Conservation (phyloP, 768 basidiomycete genomes). For the Suillus decipiens region DNA sequence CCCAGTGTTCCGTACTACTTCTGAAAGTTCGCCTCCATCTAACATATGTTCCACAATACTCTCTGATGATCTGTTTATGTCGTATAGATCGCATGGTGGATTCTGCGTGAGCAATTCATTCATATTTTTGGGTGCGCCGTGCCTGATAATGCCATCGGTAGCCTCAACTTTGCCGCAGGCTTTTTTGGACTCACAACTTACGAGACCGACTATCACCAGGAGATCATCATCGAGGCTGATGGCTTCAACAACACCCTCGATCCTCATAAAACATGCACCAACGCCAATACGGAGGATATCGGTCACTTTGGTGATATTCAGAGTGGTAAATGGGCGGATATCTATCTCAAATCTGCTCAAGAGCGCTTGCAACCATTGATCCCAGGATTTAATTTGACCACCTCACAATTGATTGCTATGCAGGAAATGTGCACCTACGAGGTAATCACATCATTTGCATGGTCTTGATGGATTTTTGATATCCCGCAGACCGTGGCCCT, state of each 20-base stretch:
- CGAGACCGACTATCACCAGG: conserved; percentile 44
- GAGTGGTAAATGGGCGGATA: conserved; percentile 36
- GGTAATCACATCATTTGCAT: conserved; percentile 14
- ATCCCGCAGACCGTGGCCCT: conserved; percentile 44
- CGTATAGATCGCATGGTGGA: conserved; percentile 33
- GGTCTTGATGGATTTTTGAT: not conserved
- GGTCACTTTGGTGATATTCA: conserved; percentile 25
- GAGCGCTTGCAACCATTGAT: conserved; percentile 35
- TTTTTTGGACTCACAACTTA: conserved; percentile 48
- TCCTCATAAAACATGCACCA: conserved; percentile 38
- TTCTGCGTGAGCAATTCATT: conserved; percentile 27
- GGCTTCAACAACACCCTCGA: conserved; percentile 51
- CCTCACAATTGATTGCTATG: conserved; percentile 35
- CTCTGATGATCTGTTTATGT: not conserved
- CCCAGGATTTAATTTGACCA: conserved; percentile 33
- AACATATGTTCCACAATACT: not conserved
- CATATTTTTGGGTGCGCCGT: conserved; percentile 17
- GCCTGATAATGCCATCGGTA: conserved; percentile 16
- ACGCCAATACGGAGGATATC: conserved; percentile 29
- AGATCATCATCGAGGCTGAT: conserved; percentile 45
- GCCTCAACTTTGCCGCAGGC: conserved; percentile 52
- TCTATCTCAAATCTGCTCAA: conserved; percentile 42
- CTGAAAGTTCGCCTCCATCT: conserved; percentile 32
- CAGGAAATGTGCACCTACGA: conserved; percentile 43
- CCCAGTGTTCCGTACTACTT: conserved; percentile 53